Base-by-base conservation (phyloP, 768 basidiomycete species). In the Mycena latifolia region DNA sequence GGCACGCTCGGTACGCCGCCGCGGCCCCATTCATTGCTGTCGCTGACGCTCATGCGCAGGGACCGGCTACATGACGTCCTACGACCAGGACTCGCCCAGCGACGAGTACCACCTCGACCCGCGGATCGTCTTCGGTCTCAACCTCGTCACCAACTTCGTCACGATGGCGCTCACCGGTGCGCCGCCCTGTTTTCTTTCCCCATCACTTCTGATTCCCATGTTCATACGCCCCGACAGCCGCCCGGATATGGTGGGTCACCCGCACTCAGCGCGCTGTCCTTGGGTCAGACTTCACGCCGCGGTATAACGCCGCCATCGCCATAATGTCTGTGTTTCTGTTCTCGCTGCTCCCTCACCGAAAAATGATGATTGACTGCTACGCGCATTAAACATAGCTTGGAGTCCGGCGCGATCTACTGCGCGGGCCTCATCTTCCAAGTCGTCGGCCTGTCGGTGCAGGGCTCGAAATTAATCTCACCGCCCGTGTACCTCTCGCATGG, bases 321-420 rank as follows among this genome's bases (percentile, higher is more conserved):
- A 66, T 66, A 4, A 41, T 66, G 65, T 61, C 18, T 14, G 59
- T 37, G n/a, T n/a, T n/a, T 20, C 27, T 12, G 7, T 17, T 47
- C 33, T 22, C 29, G 8, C 15, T 7, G 2, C 10, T 17, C 1
- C 18, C 27, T 25, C n/a, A n/a, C n/a, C n/a, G n/a, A n/a, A n/a
- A n/a, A n/a, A n/a, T n/a, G n/a, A n/a, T n/a, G n/a, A n/a, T n/a
- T n/a, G n/a, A n/a, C n/a, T n/a, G n/a, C n/a, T 5, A 14, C 28
- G 8, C n/a, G 2, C n/a, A n/a, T n/a, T n/a, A n/a, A n/a, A n/a
- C n/a, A 35, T 31, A 66, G 65, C 7, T 29, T 61, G 46, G 65
- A 66, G 20, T 66, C 65, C n/a, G 65, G 65, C 35, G 65, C 55
- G 11, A 61, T 66, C 9, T 66, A 66, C 41, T 66, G 65, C 31